A percentile compares a stretch with the other conserved stretches of the same genome.
Conservation (phyloP, 2,329 filamentous ascomycete species). For the Colletotrichum filicis region DNA sequence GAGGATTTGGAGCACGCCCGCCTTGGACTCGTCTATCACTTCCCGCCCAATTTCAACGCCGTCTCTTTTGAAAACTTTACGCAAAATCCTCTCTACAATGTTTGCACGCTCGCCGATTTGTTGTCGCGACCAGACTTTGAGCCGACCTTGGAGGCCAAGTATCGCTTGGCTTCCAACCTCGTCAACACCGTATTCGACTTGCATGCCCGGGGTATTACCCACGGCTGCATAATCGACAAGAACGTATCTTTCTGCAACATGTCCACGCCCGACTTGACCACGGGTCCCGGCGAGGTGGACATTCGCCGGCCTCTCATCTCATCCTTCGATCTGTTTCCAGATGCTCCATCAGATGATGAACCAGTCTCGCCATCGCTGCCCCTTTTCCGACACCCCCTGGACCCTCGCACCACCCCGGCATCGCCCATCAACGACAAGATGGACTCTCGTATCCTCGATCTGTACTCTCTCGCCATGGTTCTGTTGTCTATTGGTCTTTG, state of each 20-base stretch:
- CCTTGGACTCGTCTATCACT: conserved; percentile 79
- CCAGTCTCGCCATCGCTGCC: conserved; percentile 44
- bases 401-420: conserved; percentile 61
- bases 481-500: conserved; percentile 81
- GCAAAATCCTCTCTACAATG: conserved; percentile 59
- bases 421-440: conserved; percentile 60
- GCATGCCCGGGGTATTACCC: conserved; percentile 75
- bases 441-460: conserved; percentile 70
- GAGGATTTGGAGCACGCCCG: conserved; percentile 78
- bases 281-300: conserved; percentile 62
- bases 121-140: conserved; percentile 64
- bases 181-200: conserved; percentile 79
- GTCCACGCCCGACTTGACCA: conserved; percentile 51
- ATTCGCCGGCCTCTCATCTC: conserved; percentile 76
- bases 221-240: conserved; percentile 75
- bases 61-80: conserved; percentile 64
- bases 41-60: conserved; percentile 73
- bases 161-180: conserved; percentile 78
- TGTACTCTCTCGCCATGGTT: conserved; percentile 79
- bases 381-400: conserved; percentile 75
- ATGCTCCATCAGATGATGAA: conserved; percentile 49
- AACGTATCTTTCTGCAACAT: conserved; percentile 74
- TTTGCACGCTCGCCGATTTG: conserved; percentile 66
- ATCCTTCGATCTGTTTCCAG: conserved; percentile 79
- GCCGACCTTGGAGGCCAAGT: conserved; percentile 79